Base-by-base conservation (phyloP, 306 rosid genomes). In the Fagus crenata region DNA sequence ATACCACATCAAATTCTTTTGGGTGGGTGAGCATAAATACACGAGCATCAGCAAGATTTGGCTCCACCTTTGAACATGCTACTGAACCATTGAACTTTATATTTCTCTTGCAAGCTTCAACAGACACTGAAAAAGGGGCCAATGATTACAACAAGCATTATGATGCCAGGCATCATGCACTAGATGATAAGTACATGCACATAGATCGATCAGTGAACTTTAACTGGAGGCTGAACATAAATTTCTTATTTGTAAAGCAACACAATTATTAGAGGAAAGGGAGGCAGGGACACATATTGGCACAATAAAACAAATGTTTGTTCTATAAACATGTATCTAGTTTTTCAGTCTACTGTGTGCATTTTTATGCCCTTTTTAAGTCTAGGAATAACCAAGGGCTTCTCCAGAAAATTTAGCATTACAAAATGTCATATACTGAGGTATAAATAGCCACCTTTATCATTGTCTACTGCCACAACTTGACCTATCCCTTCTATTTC, bases 51-150 rank as follows among this genome's bases (percentile, higher is more conserved):
- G 94, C 89, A 75, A 88, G 96, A 86, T 92, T 91, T 74, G 99
- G 90, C 85, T 96, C 99, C 81, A 96, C 99, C 82, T 89, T 96
- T 15, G 91, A 80, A 83, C 79, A 70, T 9, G 98, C 94, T 60
- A 92, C 90, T 39, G 98, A 92, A 81, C 98, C 99, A 85, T 96
- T 96, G 81, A 96, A 96, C 85, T 91, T 91, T 84, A 96, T 96
- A 89, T 96, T 96, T 82, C 98, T 92, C 83, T 85, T 85, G 81
- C 99, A 96, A 74, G 99, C 89, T 78, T 96, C 99, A 46, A 96
- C 97, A 18, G 97, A 93, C 33, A 77, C 98, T 96, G 91, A 59
- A 74, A 75, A 73, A 78, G 74, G 69, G 53, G 73, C 2, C 72
- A 78, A 73, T 40, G 53, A 54, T 33, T 17, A 67, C 4, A 67